Base-by-base conservation (phyloP, 108 stramenopile genomes). In the Mayamaea pseudoterrestris region DNA sequence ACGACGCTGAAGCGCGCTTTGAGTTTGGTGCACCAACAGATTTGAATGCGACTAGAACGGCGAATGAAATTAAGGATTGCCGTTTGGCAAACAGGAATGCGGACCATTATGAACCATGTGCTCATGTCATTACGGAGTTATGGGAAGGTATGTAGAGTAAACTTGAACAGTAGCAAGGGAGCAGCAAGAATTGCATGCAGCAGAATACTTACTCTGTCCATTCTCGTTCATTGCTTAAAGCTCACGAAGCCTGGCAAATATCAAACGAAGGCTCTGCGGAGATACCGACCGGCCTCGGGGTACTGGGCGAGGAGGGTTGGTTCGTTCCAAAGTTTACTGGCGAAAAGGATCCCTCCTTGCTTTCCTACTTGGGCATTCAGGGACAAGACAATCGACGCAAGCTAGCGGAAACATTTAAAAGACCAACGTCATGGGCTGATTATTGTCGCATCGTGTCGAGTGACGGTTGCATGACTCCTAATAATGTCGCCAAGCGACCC, bases 281-380 rank as follows among this genome's bases (percentile, higher is more conserved):
- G 55, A 22, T 44, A 31, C 32, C 34, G 5, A 11, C 5, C 5
- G 49, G 37, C 58, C 5, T 39, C 5, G 70, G 70, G 21, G 30
- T 48, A 24, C 55, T 63, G 20, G 70, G 59, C 22, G 54, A 62
- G 27, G 35, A 11, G 13, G 49, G 60, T 27, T 61, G 65, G 50
- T 58, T 64, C 29, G 47, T 77, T 36, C 57, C 68, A 13, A 30
- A 36, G 20, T 55, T 32, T 31, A 51, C 61, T 0, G 57, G 41
- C 0, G 45, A 50, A 34, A 13, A 26, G 12, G 45, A 69, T 53
- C 68, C 65, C n/a, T 21, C 41, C 3, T 35, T 77, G 4, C 16
- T 32, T 5, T 32, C 46, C 11, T 72, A 68, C 30, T 47, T 43
- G 47, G 76, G 76, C 0, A 12, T 66, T 13, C 21, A 31, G 50